phyloP scores from a whole-genome alignment of 805 yeast genomes.

The Hanseniaspora opuntiae region DNA sequence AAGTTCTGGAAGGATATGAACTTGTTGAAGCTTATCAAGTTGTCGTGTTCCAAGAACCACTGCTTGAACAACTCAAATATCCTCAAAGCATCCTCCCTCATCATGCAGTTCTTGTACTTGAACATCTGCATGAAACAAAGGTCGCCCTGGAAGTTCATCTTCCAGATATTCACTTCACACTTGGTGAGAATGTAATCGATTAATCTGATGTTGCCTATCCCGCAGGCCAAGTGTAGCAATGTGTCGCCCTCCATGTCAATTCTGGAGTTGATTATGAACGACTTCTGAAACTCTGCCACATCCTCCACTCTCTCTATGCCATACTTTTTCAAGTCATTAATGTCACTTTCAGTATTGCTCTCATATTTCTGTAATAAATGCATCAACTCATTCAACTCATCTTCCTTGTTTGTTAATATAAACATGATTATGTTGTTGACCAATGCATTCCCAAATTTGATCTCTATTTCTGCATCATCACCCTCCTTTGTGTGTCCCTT shows the following conservation, averaged over 20 bases:
- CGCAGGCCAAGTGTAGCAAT: conserved; percentile 93
- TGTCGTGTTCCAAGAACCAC: neutral
- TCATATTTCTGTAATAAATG: neutral
- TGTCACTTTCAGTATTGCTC: neutral
- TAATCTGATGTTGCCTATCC: conserved; percentile 75
- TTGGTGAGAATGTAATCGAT: conserved; percentile 53
- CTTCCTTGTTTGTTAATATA: neutral
- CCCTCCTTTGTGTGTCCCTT: neutral
- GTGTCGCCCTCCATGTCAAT: conserved; percentile 93
- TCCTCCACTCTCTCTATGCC: neutral
- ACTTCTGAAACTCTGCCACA: neutral
- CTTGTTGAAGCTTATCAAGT: neutral
- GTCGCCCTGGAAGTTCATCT: conserved; percentile 58
- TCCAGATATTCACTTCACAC: conserved; percentile 32
- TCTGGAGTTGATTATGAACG: conserved; percentile 53
- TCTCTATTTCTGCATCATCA: neutral
- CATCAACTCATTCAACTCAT: neutral
- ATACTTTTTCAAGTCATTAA: neutral
- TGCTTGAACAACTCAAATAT: conserved; percentile 53
- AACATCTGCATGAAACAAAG: conserved; percentile 79
- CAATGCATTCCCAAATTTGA: neutral
- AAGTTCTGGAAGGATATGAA: neutral
- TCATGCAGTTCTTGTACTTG: conserved; percentile 69
- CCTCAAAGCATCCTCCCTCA: conserved; percentile 30
- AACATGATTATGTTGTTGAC: neutral